Conservation (phyloP, 2,329 filamentous ascomycete species). For the Acarospora socialis region DNA sequence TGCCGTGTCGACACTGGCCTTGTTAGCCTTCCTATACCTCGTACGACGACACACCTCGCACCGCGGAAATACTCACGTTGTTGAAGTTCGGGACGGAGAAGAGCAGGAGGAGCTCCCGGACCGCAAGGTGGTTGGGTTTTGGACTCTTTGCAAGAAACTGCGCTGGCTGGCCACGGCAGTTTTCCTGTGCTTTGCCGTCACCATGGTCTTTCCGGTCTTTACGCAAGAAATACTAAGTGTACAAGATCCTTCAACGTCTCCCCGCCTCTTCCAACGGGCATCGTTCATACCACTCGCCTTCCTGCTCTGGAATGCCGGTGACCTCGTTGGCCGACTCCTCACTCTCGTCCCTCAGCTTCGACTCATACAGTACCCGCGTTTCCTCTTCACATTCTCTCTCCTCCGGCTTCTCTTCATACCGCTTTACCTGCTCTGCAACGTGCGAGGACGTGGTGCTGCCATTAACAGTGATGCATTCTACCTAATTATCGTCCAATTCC, state of each 20-base stretch:
- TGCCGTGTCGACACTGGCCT: conserved; percentile 51
- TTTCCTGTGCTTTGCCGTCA: conserved; percentile 65
- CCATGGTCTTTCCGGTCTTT: conserved; percentile 94
- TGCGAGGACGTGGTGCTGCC: conserved; percentile 58
- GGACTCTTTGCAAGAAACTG: conserved; percentile 59
- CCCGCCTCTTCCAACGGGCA: conserved; percentile 49
- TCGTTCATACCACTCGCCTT: conserved; percentile 85
- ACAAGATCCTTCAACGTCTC: conserved; percentile 27
- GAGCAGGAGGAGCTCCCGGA: conserved; percentile 13
- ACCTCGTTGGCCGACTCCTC: conserved; percentile 60
- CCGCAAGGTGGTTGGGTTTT: conserved; percentile 43
- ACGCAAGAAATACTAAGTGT: conserved; percentile 52
- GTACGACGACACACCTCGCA: conserved; percentile 40
- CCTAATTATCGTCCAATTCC: conserved; percentile 63
- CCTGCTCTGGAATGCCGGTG: conserved; percentile 85
- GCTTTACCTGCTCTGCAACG: conserved; percentile 80
- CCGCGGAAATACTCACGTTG: background rate
- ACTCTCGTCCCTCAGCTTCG: conserved; percentile 44
- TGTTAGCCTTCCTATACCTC: conserved; percentile 63
- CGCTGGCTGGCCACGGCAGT: conserved; percentile 64
- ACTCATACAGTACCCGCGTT: conserved; percentile 46
- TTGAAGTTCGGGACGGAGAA: conserved; percentile 12
- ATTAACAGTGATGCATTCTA: conserved; percentile 80
- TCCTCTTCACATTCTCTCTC: conserved; percentile 54
- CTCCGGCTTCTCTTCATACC: conserved; percentile 60